Evolutionary conservation across 2,329 filamentous ascomycete genomes (phyloP).

Genomic region (Fonsecaea multimorphosa): DNA sequence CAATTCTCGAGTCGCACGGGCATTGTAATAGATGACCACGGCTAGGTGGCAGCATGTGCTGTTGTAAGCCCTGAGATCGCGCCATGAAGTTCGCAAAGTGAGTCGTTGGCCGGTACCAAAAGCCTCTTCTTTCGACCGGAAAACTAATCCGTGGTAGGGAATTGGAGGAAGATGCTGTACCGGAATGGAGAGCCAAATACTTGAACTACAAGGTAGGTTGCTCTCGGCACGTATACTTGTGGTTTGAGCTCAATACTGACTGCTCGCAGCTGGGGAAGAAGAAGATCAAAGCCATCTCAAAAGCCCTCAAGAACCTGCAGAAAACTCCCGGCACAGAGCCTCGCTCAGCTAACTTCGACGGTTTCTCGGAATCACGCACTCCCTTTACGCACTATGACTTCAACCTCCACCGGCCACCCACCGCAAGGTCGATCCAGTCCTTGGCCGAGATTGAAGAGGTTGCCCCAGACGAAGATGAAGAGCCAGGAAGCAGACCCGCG

Average conservation of each 20-base stretch:
- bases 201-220: conserved; percentile 78
- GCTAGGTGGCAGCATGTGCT: neutral
- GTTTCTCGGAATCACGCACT: conserved; percentile 24
- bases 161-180: conserved; percentile 84
- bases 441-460: conserved; percentile 29
- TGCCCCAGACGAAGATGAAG: conserved; percentile 30
- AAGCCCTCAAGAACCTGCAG: conserved; percentile 69
- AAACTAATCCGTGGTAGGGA: conserved; percentile 59
- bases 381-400: conserved; percentile 41
- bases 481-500: conserved; percentile 23
- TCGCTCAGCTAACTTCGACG: conserved; percentile 24
- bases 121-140: conserved; percentile 37
- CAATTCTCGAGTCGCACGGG: neutral
- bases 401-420: conserved; percentile 22
- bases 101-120: conserved; percentile 35
- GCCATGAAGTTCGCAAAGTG: conserved; percentile 69
- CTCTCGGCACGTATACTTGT: conserved; percentile 4
- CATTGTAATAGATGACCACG: conserved; percentile 10
- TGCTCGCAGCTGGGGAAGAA: conserved; percentile 74
- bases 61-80: neutral
- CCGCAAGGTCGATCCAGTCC: conserved; percentile 18
- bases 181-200: conserved; percentile 94
- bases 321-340: conserved; percentile 52
- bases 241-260: conserved; percentile 29
- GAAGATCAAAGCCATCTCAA: conserved; percentile 80